A percentile compares a stretch with the other conserved stretches of the same genome.
phyloP scores from a whole-genome alignment of 148 eudicot genomes.

The Arbutus unedo region DNA sequence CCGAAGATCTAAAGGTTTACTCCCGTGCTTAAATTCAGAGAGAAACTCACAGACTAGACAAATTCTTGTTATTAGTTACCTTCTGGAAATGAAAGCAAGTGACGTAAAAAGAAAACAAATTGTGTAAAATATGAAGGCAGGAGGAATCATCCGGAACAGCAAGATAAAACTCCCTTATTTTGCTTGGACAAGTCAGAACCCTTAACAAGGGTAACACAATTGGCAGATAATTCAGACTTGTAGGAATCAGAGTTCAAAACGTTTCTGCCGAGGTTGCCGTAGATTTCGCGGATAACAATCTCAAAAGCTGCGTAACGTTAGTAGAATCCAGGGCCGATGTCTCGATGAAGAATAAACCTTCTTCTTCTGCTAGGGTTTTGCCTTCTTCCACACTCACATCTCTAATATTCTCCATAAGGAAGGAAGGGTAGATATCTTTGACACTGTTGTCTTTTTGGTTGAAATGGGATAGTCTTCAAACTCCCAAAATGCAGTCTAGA shows the following conservation, averaged over 20 bases:
- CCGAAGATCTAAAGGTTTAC: conserved; percentile 55
- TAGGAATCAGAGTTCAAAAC: conserved; percentile 69
- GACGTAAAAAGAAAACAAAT: background rate
- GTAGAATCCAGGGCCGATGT: conserved; percentile 79
- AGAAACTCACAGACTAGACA: background rate
- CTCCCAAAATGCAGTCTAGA: no score
- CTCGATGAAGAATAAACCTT: conserved; percentile 80
- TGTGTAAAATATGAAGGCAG: background rate
- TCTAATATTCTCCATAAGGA: conserved; percentile 59
- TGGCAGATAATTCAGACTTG: conserved; percentile 66
- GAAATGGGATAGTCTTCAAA: no score
- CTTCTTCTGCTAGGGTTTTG: conserved; percentile 60
- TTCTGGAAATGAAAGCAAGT: background rate
- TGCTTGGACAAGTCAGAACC: conserved; percentile 44
- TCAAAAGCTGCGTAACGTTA: conserved; percentile 70
- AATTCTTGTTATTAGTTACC: background rate
- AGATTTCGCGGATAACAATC: conserved; percentile 68
- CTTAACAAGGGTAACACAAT: conserved; percentile 53
- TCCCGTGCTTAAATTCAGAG: background rate
- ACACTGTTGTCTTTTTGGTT: conserved; percentile 60
- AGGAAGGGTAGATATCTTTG: no score
- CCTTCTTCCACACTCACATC: conserved; percentile 64
- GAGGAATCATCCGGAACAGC: conserved; percentile 49
- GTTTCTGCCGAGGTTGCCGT: conserved; percentile 66
- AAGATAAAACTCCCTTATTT: conserved; percentile 32